These are phyloP conservation scores for Fabrea salina DNA, from an alignment of 169 alveolate species.

Conservation along the genomic window DNA sequence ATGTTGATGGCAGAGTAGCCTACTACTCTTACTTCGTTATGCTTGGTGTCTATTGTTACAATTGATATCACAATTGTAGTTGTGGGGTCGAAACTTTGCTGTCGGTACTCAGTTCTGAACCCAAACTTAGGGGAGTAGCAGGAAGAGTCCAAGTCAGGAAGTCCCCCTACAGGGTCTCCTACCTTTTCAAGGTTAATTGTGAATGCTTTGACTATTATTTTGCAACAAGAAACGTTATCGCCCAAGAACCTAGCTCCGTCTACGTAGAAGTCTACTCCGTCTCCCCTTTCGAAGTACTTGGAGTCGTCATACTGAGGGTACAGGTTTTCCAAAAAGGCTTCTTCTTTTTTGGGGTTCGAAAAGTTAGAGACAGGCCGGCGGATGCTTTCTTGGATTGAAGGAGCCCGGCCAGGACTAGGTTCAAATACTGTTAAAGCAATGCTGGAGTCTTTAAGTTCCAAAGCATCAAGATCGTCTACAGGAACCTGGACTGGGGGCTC, in stretches of 20 bases:
- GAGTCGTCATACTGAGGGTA: slow-evolving; percentile 22
- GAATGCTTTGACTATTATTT: slow-evolving; percentile 35
- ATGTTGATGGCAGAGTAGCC: slow-evolving; percentile 52
- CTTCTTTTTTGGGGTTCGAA: neutral
- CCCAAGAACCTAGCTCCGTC: slow-evolving; percentile 57
- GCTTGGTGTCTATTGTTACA: slow-evolving; percentile 46
- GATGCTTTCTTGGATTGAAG: too few relatives aligned
- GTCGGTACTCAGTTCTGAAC: slow-evolving; percentile 54
- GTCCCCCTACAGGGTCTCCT: slow-evolving; percentile 43
- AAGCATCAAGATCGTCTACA: neutral
- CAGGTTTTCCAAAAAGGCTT: slow-evolving; percentile 30
- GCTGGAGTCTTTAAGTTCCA: neutral
- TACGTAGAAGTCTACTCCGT: slow-evolving; percentile 59
- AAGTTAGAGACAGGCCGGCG: neutral
- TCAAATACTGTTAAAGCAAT: neutral
- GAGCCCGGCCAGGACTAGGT: too few relatives aligned
- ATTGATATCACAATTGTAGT: slow-evolving; percentile 42
- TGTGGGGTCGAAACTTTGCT: slow-evolving; percentile 51
- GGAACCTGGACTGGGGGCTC: slow-evolving; percentile 24
- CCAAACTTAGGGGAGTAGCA: slow-evolving; percentile 50
- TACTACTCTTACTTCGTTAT: slow-evolving; percentile 36
- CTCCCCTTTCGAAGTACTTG: slow-evolving; percentile 27
- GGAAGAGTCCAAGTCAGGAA: slow-evolving; percentile 46
- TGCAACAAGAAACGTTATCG: slow-evolving; percentile 53
- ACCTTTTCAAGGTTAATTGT: slow-evolving; percentile 33